Evolutionary conservation across 345 rosid genomes (phyloP), one percentile per base, ranked within the genome.

Genomic region (Schrenkiella parvula): DNA sequence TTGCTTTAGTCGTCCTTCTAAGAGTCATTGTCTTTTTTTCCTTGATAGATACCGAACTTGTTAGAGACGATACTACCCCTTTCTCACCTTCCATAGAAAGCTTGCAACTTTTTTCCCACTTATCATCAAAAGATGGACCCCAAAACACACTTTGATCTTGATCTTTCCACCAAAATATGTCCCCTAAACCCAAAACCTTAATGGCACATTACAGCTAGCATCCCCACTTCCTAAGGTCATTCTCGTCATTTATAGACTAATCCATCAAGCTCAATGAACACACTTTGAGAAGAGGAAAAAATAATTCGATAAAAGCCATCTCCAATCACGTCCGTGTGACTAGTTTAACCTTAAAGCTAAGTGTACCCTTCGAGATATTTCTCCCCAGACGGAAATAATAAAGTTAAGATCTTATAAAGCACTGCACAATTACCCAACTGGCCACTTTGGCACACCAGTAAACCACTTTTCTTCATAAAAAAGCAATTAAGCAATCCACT

Each of bases 181-280:
- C 80, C 77, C 82, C 77, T 52, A 69, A 75, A 70, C 84, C 53
- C 41, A 58, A 57, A 52, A 58, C 66, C 74, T 71, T 75, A 77
- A 72, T 69, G 80, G 71, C 80, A 74, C 34, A 51, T 63, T 79
- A 86, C 89, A 84, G 87, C 88, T 73, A 70, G 86, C 85, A 84
- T 70, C 68, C 57, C 79, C 82, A 48, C 68, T 57, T 53, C 54
- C 31, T 56, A 39, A 72, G 79, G 84, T 71, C 80, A 78, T 34
- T 71, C 23, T 76, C 21, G 69, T 72, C 72, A 78, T 54, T 23
- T 57, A 9, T 11, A 54, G 26, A 62, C 70, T 70, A 46, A 66
- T 55, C 29, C 44, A 18, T 71, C 64, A 57, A 58, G 51, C 77
- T 71, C 77, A 65, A 58, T 48, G 66, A 77, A 57, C 68, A 47